These are phyloP conservation scores for Solidago caesia DNA, from an alignment of 129 eudicot species.

Conservation along the genomic window DNA sequence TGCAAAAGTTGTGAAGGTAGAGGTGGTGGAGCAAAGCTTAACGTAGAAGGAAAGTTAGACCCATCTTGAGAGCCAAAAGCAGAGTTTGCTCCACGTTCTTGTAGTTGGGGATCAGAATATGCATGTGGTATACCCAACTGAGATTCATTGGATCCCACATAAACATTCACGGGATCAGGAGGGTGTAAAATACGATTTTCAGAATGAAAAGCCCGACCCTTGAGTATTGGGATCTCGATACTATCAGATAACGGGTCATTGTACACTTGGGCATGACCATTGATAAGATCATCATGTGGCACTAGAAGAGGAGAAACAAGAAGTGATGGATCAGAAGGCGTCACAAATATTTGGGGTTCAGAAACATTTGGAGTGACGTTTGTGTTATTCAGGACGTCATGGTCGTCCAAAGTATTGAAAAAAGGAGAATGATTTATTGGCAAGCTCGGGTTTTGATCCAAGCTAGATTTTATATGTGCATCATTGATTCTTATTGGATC, in stretches of 20 bases:
- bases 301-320: slow-evolving; percentile 37
- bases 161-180: slow-evolving; percentile 33
- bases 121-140: slow-evolving; percentile 78
- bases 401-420: slow-evolving; percentile 29
- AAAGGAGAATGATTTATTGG: slow-evolving; percentile 32
- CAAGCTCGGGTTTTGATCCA: slow-evolving; percentile 38
- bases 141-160: slow-evolving; percentile 39
- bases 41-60: slow-evolving; percentile 43
- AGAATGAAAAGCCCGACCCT: slow-evolving; percentile 41
- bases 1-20: slow-evolving; percentile 36
- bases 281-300: slow-evolving; percentile 40
- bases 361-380: slow-evolving; percentile 24
- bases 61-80: slow-evolving; percentile 62
- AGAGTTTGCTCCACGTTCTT: slow-evolving; percentile 60
- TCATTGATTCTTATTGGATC: slow-evolving; percentile 27
- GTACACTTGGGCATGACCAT: slow-evolving; percentile 29
- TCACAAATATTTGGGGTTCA: slow-evolving; percentile 31
- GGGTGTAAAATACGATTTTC: slow-evolving; percentile 53
- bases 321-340: slow-evolving; percentile 34
- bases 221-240: slow-evolving; percentile 38
- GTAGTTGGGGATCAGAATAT: slow-evolving; percentile 83
- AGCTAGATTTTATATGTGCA: slow-evolving; percentile 32
- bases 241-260: slow-evolving; percentile 36
- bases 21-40: slow-evolving; percentile 40
- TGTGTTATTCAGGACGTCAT: slow-evolving; percentile 24